Conservation (phyloP, 805 yeast species). For the Candida ascalaphidarum region DNA sequence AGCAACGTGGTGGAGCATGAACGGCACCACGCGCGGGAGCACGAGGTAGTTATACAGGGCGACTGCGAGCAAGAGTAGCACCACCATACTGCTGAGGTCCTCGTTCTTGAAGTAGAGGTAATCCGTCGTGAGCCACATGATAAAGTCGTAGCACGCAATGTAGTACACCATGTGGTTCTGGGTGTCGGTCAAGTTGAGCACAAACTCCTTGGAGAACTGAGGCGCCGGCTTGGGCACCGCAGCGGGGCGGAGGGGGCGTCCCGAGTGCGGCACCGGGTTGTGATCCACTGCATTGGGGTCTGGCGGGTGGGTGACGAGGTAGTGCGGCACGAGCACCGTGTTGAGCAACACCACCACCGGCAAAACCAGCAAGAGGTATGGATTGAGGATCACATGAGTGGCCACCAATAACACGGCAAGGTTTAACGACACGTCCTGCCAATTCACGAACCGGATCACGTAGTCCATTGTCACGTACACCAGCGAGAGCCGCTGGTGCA, state of each 20-base stretch:
- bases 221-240: constrained; percentile 64
- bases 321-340: constrained; percentile 62
- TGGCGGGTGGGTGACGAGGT: constrained; percentile 53
- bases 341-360: constrained; percentile 50
- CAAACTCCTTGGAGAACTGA: constrained; percentile 69
- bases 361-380: constrained; percentile 42
- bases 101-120: constrained; percentile 62
- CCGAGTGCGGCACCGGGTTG: constrained; percentile 37
- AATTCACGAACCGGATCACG: constrained; percentile 44
- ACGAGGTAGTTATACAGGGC: constrained; percentile 4
- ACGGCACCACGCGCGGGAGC: not conserved
- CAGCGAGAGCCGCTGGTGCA: constrained; percentile 53
- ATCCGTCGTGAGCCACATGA: constrained; percentile 39
- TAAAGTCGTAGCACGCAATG: constrained; percentile 51
- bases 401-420: constrained; percentile 43
- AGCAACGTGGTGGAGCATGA: constrained; percentile 9
- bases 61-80: constrained; percentile 19
- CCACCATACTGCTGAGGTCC: constrained; percentile 41
- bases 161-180: constrained; percentile 73
- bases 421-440: constrained; percentile 60
- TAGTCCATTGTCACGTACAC: constrained; percentile 58
- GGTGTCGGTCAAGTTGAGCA: constrained; percentile 71
- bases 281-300: constrained; percentile 22
- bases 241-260: constrained; percentile 35
- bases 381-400: constrained; percentile 52